Conservation (phyloP, 2,329 filamentous ascomycete species). For the Fusarium duplospermum region DNA sequence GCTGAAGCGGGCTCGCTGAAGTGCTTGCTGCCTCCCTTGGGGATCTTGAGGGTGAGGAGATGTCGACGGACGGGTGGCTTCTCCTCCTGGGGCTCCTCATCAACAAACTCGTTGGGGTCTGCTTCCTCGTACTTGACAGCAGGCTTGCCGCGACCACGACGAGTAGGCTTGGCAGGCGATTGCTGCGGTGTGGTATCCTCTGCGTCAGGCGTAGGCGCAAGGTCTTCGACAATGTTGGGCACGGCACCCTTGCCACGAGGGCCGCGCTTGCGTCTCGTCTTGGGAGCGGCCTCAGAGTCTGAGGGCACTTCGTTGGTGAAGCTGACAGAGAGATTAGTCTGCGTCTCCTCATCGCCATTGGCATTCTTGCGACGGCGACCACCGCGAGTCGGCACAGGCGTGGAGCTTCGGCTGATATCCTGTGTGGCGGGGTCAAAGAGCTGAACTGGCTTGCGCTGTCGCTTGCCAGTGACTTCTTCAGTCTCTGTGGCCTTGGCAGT, state of each 20-base stretch:
- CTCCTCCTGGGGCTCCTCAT: slow-evolving; percentile 43
- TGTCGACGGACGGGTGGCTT: slow-evolving; percentile 47
- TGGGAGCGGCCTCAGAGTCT: slow-evolving; percentile 47
- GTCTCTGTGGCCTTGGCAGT: slow-evolving; percentile 70
- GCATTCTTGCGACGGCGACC: slow-evolving; percentile 49
- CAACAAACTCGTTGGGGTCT: slow-evolving; percentile 44
- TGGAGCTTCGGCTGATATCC: slow-evolving; percentile 63
- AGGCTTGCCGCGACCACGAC: slow-evolving; percentile 43
- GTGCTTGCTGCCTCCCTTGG: slow-evolving; percentile 51
- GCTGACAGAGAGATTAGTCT: slow-evolving; percentile 44
- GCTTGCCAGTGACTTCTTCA: slow-evolving; percentile 63
- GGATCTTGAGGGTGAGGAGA: slow-evolving; percentile 54
- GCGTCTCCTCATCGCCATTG: slow-evolving; percentile 45
- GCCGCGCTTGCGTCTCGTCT: slow-evolving; percentile 47
- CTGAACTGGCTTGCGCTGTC: slow-evolving; percentile 64
- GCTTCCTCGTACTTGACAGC: slow-evolving; percentile 45
- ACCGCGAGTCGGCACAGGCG: slow-evolving; percentile 54
- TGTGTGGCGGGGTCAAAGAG: slow-evolving; percentile 63
- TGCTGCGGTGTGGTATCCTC: slow-evolving; percentile 35
- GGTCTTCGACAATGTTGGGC: slow-evolving; percentile 42
- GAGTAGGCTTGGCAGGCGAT: slow-evolving; percentile 37
- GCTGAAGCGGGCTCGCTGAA: slow-evolving; percentile 52
- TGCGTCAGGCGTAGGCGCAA: slow-evolving; percentile 29
- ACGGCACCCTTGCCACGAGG: slow-evolving; percentile 42
- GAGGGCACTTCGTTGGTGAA: slow-evolving; percentile 50